Base-by-base conservation (phyloP, 2,329 filamentous ascomycete species). In the Fusarium sterilihyphosum region DNA sequence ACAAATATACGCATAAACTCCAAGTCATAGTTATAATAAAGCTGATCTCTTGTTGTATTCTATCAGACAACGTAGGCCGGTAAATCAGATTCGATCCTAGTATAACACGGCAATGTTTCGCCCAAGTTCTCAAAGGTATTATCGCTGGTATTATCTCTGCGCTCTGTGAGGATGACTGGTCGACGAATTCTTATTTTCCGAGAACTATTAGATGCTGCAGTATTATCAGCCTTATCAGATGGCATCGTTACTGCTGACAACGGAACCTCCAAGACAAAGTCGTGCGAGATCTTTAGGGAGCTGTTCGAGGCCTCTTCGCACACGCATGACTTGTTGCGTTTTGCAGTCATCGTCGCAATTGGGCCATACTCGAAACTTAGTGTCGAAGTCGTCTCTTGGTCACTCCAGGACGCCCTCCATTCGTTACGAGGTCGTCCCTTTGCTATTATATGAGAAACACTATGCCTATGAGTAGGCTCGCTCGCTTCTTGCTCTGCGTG, bases 41-140 rank as follows among this genome's bases (percentile, higher is more conserved):
- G 35, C 35, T 37, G 17, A 1, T 37, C 17, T 37, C 2, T 0
- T 8, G 6, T 37, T 37, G 1, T 6, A 37, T 37, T 18, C 9
- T 37, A 0, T 37, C 35, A 37, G 14, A 22, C 2, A 4, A 3
- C 6, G 40, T 41, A 22, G 40, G 13, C 20, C 9, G 40, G 40
- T 3, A 41, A 22, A 22, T 41, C 40, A 41, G 20, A 41, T 22
- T 41, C 40, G 1, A 3, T 22, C 40, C 20, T 22, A 1, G 40
- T 41, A 22, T 41, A 41, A 1, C 3, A 20, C 13, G 40, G 40
- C 8, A 41, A 14, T 13, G 13, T 13, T 9, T 41, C 40, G 40
- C 40, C 40, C 13, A 41, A 8, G 40, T 41, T 41, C 40, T 41
- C 20, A 0, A 41, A 41, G 9, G 7, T 13, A 41, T 41, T 41